These are phyloP conservation scores for Emmonsiellopsis sp. DNA, from an alignment of 2,329 filamentous ascomycete genomes.

Conservation along the genomic window DNA sequence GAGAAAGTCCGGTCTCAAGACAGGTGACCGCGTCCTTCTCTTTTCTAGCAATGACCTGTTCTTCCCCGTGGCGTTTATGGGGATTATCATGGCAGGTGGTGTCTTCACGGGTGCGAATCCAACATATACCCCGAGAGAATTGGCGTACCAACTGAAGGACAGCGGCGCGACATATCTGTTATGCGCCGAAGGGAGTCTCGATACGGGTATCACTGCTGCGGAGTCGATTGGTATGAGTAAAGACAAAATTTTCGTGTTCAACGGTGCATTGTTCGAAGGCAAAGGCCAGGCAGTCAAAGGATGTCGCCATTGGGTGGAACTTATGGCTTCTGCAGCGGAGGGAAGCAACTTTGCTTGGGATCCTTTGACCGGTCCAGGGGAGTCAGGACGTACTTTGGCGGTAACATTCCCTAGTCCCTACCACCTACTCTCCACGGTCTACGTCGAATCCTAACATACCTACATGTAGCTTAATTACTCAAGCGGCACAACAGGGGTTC, in stretches of 20 bases:
- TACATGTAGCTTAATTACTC: slow-evolving; percentile 58
- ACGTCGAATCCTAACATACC: no score
- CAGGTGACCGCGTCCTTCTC: slow-evolving; percentile 61
- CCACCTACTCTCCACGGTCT: no score
- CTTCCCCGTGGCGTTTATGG: slow-evolving; percentile 61
- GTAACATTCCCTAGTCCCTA: no score
- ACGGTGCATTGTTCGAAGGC: slow-evolving; percentile 44
- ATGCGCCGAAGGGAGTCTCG: slow-evolving; percentile 49
- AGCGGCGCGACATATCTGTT: slow-evolving; percentile 60
- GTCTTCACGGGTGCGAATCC: slow-evolving; percentile 71
- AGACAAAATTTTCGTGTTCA: slow-evolving; percentile 56
- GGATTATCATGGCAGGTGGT: slow-evolving; percentile 66
- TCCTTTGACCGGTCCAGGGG: slow-evolving; percentile 22
- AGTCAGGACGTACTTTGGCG: slow-evolving; percentile 45
- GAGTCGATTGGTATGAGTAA: slow-evolving; percentile 45
- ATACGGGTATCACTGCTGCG: slow-evolving; percentile 58
- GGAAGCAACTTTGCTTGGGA: slow-evolving; percentile 56
- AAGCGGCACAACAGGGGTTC: slow-evolving; percentile 63
- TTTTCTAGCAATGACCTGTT: slow-evolving; percentile 67
- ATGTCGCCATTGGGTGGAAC: slow-evolving; percentile 54
- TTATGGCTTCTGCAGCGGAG: slow-evolving; percentile 44
- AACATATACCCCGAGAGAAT: slow-evolving; percentile 57
- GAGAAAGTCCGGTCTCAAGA: slow-evolving; percentile 51
- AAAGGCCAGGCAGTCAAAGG: slow-evolving; percentile 26
- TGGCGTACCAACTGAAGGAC: slow-evolving; percentile 67